Evolutionary conservation across 306 rosid genomes (phyloP), one percentile per base, ranked within the genome.

Genomic region (Prunus dulcis): DNA sequence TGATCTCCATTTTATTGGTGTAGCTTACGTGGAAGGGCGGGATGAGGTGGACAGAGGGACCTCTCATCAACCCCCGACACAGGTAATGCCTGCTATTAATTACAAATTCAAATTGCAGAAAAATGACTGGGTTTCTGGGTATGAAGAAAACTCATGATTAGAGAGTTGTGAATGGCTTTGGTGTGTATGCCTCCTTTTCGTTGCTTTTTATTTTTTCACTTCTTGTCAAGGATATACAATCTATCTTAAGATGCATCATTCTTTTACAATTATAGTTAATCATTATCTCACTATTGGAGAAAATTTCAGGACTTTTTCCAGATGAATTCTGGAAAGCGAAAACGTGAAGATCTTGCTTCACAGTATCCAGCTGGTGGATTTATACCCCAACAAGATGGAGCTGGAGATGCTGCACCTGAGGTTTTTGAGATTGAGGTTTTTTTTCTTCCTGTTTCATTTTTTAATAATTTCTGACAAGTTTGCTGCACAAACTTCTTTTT

Each of bases 341-440:
- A 96, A 81, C 99, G 98, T 80, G 96, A 93, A 62, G 99, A 90
- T 76, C 63, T 92, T 74, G 69, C 96, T 75, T 76, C 97, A 50
- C 93, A 87, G 73, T 89, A 89, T 89, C 93, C 81, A 34, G 56
- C 90, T 74, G 86, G 90, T 81, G 98, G 96, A 61, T 91, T 86
- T 85, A 80, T 93, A 70, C 99, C 99, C 20, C 99, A 96, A 87
- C 99, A 96, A 88, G 99, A 96, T 87, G 99, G 99, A 80, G 93
- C 98, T 70, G 96, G 94, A 79, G 99, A 91, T 87, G 80, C 81
- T 30, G 51, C 82, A 4, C 74, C 88, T 34, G 83, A 80, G 63
- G 70, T 67, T 80, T 91, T 93, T 81, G 91, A 96, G 86, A 85
- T 88, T 78, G 99, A 96, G 97, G 99, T 91, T 66, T 69, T 49